These are phyloP conservation scores for Tricholoma terreum DNA, from an alignment of 768 basidiomycete genomes.

Conservation along the genomic window DNA sequence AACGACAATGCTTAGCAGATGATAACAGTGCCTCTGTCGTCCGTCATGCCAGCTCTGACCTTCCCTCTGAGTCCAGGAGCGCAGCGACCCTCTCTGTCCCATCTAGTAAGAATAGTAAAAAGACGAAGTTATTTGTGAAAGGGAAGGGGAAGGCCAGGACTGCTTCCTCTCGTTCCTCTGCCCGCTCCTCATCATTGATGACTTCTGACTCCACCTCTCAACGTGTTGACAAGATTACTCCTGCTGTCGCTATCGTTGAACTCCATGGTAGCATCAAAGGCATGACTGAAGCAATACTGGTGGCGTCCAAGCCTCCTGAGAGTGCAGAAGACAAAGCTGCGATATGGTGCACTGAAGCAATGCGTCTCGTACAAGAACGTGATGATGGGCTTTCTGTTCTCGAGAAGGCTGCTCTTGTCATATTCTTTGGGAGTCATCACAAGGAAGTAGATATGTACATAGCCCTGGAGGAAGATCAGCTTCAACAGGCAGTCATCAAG, in stretches of 20 bases:
- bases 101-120: neutral
- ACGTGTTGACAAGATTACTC: too few relatives aligned
- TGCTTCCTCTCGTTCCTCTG: neutral
- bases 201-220: neutral
- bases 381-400: neutral
- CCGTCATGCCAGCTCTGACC: too few relatives aligned
- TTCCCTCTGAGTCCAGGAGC: too few relatives aligned
- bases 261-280: too few relatives aligned
- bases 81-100: too few relatives aligned
- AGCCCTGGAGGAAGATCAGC: neutral
- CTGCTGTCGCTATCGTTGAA: too few relatives aligned
- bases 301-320: too few relatives aligned
- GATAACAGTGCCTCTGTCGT: neutral
- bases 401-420: neutral
- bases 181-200: neutral
- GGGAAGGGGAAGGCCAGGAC: neutral
- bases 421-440: too few relatives aligned
- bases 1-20: neutral
- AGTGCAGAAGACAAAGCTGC: too few relatives aligned
- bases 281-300: neutral
- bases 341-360: too few relatives aligned
- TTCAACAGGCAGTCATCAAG: neutral
- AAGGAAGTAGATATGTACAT: too few relatives aligned
- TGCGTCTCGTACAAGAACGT: too few relatives aligned
- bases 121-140: neutral